A percentile compares a stretch with the other conserved stretches of the same genome.
Conservation (phyloP, 345 rosid genomes). For the Arabis hirsuta region DNA sequence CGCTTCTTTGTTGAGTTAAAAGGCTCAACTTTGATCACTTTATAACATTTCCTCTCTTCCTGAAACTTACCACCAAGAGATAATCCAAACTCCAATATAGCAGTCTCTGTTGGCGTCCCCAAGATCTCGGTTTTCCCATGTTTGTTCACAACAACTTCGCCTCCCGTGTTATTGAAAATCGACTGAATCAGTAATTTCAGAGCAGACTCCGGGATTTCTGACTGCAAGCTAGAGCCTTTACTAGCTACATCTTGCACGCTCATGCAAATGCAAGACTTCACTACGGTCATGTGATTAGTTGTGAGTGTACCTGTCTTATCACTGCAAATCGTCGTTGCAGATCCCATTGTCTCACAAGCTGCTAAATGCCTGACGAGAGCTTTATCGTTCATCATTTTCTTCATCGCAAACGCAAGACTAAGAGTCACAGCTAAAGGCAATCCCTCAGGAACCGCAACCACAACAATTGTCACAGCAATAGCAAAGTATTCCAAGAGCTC, state of each 20-base stretch:
- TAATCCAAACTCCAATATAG: conserved; percentile 77
- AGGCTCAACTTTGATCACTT: conserved; percentile 80
- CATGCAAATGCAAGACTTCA: conserved; percentile 86
- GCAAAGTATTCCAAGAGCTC: conserved; percentile 83
- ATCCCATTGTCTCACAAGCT: conserved; percentile 98
- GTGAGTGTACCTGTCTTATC: conserved; percentile 96
- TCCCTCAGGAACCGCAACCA: conserved; percentile 97
- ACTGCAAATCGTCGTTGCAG: conserved; percentile 91
- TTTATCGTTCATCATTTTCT: conserved; percentile 97
- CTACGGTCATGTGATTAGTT: conserved; percentile 90
- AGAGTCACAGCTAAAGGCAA: conserved; percentile 94
- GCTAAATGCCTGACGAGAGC: conserved; percentile 94
- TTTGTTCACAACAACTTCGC: conserved; percentile 78
- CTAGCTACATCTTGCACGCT: conserved; percentile 55
- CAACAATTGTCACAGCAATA: conserved; percentile 91
- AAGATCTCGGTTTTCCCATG: conserved; percentile 71
- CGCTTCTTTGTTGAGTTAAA: conserved; percentile 93
- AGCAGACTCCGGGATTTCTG: conserved; percentile 66
- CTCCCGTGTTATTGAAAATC: conserved; percentile 86
- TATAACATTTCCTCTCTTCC: conserved; percentile 58
- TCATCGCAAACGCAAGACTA: conserved; percentile 96
- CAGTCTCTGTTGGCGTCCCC: conserved; percentile 92
- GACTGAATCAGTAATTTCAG: conserved; percentile 69
- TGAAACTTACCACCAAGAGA: conserved; percentile 84
- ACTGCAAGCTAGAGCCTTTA: conserved; percentile 52